phyloP scores from a whole-genome alignment of 2,329 filamentous ascomycete species.

The Sarocladium strictum region DNA sequence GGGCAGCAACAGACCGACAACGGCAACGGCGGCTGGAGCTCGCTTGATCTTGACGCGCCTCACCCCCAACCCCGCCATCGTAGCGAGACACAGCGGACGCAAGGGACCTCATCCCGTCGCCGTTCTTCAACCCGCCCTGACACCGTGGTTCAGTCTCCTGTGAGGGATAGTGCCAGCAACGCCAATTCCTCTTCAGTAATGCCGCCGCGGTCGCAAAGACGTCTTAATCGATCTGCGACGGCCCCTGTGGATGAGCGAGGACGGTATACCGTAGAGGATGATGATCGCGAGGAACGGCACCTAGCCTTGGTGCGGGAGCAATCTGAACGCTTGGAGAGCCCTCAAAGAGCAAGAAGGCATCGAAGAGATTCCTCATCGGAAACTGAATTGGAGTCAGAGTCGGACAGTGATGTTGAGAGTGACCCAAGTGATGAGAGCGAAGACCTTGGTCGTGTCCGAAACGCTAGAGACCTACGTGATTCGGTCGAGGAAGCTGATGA shows the following conservation, averaged over 20 bases:
- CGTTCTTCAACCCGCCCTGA: background rate
- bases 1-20: background rate
- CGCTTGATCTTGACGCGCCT: background rate
- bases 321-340: background rate
- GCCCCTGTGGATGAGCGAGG: background rate
- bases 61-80: conserved; percentile 4
- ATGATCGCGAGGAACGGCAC: background rate
- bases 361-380: background rate
- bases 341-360: background rate
- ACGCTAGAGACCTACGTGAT: background rate
- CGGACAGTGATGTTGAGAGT: background rate
- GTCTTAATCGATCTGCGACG: conserved; percentile 4
- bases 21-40: background rate
- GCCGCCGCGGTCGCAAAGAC: conserved; percentile 1
- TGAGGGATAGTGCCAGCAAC: background rate
- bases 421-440: conserved; percentile 3
- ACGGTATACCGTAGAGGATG: background rate
- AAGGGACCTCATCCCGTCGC: background rate
- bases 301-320: background rate
- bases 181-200: background rate
- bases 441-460: background rate
- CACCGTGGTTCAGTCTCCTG: background rate
- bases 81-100: background rate
- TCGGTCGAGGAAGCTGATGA: conserved; percentile 1
- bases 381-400: background rate